A percentile compares a stretch with the other conserved stretches of the same genome.
These are phyloP conservation scores for Stenogyne calaminthoides DNA, from an alignment of 305 asterid genomes.

Conservation along the genomic window DNA sequence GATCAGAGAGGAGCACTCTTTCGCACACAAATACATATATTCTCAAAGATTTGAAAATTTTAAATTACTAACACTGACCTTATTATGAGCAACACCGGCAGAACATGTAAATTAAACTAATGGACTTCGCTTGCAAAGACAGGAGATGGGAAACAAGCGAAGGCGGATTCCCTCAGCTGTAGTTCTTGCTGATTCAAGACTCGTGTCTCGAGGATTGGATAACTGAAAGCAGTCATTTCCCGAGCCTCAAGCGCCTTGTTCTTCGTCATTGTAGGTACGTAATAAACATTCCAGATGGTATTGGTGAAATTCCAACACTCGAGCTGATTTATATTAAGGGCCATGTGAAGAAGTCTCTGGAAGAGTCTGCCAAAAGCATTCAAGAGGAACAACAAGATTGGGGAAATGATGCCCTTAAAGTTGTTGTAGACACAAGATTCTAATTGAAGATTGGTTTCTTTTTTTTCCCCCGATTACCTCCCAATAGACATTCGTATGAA, in stretches of 20 bases:
- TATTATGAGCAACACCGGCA: slow-evolving; percentile 96
- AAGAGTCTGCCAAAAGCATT: slow-evolving; percentile 22
- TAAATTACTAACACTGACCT: slow-evolving; percentile 48
- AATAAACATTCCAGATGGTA: background rate
- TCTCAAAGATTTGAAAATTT: background rate
- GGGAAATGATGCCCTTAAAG: slow-evolving; percentile 18
- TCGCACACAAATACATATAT: background rate
- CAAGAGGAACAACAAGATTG: slow-evolving; percentile 8
- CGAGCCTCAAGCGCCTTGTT: background rate
- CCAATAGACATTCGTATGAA: no score
- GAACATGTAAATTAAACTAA: slow-evolving; percentile 64
- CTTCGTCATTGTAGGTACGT: background rate
- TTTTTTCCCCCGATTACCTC: no score
- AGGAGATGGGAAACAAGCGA: slow-evolving; percentile 30
- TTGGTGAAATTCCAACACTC: background rate
- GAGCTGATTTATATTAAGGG: slow-evolving; percentile 29
- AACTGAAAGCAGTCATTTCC: slow-evolving; percentile 12
- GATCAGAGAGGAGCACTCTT: slow-evolving; percentile 15
- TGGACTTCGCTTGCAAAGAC: background rate
- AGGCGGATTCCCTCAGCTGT: slow-evolving; percentile 26
- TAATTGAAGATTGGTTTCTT: background rate
- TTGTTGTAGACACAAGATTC: slow-evolving; percentile 2
- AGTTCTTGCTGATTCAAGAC: slow-evolving; percentile 15
- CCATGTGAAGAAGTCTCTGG: background rate
- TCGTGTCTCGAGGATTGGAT: slow-evolving; percentile 2